phyloP scores from a whole-genome alignment of 2,329 filamentous ascomycete genomes.

The Fusarium sp. region DNA sequence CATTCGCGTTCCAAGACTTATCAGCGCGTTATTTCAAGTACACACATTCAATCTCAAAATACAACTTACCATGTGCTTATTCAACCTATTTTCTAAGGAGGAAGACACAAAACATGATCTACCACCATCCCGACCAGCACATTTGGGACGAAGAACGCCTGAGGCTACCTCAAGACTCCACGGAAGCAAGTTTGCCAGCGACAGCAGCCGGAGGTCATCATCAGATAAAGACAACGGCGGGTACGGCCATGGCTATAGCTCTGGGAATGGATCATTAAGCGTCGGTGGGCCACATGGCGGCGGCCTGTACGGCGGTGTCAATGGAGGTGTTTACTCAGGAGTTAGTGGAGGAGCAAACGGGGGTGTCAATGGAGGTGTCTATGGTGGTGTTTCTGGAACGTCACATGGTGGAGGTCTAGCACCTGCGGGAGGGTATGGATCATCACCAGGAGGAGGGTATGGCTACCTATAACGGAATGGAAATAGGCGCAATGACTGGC shows the following conservation, averaged over 20 bases:
- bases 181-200: constrained; percentile 25
- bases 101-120: constrained; percentile 15
- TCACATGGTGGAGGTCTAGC: constrained; percentile 26
- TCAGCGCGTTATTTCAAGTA: background rate
- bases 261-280: constrained; percentile 22
- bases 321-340: constrained; percentile 30
- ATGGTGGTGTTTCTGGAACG: constrained; percentile 35
- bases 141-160: constrained; percentile 31
- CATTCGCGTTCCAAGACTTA: no score
- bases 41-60: background rate
- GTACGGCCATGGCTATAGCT: constrained; percentile 13
- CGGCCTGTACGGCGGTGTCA: constrained; percentile 33
- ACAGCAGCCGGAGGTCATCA: constrained; percentile 22
- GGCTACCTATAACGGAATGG: constrained; percentile 8
- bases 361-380: constrained; percentile 31
- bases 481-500: background rate
- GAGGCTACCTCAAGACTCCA: constrained; percentile 33
- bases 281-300: constrained; percentile 22
- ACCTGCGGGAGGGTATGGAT: constrained; percentile 26
- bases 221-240: constrained; percentile 12
- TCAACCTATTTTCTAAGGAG: constrained; percentile 36
- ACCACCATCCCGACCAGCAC: constrained; percentile 20
- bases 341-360: constrained; percentile 31
- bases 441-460: constrained; percentile 31
- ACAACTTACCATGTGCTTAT: constrained; percentile 22